Conservation (phyloP, 768 basidiomycete genomes). For the Lentinus tigrinus region DNA sequence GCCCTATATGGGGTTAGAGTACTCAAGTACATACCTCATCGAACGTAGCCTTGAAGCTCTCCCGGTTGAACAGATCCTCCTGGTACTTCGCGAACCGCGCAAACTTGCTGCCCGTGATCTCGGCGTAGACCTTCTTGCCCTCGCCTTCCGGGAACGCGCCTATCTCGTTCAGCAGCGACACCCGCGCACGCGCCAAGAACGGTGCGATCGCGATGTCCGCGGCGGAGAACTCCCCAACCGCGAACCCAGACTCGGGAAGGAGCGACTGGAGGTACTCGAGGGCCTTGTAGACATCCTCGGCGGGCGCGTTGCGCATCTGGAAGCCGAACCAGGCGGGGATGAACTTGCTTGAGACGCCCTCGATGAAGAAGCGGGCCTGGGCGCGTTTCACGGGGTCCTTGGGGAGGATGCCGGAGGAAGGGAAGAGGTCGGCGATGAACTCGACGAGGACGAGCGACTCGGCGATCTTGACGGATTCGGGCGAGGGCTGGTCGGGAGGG, state of each 20-base stretch:
- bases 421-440: slow-evolving; percentile 62
- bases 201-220: slow-evolving; percentile 64
- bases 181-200: slow-evolving; percentile 54
- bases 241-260: slow-evolving; percentile 49
- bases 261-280: slow-evolving; percentile 49
- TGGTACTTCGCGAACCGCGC: slow-evolving; percentile 50
- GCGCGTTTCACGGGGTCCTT: slow-evolving; percentile 56
- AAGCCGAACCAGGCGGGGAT: slow-evolving; percentile 38
- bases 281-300: slow-evolving; percentile 40
- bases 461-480: slow-evolving; percentile 57
- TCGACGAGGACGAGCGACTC: slow-evolving; percentile 69
- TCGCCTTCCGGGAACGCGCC: slow-evolving; percentile 50
- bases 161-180: slow-evolving; percentile 47
- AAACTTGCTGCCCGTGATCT: slow-evolving; percentile 47
- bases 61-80: slow-evolving; percentile 45
- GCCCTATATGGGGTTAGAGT: neutral
- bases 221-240: slow-evolving; percentile 47
- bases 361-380: slow-evolving; percentile 61
- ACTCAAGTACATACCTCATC: slow-evolving; percentile 42
- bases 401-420: slow-evolving; percentile 48
- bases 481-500: slow-evolving; percentile 54
- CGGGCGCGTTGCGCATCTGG: slow-evolving; percentile 37
- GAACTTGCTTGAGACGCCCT: slow-evolving; percentile 49
- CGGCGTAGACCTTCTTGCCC: slow-evolving; percentile 38
- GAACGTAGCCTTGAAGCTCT: slow-evolving; percentile 56